Percentiles rank a stretch among this genome's conserved stretches.
phyloP scores from a whole-genome alignment of 1,284 basidiomycete genomes.

The Cutaneotrichosporon cavernicola region DNA sequence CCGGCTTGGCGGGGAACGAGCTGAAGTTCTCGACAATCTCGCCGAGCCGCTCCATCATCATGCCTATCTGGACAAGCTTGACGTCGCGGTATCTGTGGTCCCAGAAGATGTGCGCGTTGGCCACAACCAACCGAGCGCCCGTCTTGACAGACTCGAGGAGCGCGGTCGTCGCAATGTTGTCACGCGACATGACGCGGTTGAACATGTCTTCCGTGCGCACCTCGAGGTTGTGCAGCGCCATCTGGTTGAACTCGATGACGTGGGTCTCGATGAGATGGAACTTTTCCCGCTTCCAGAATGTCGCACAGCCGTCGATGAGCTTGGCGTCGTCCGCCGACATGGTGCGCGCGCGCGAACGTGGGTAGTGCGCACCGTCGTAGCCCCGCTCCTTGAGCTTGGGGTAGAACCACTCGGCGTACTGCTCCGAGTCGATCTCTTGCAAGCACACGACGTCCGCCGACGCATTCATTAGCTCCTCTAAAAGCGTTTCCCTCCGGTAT shows the following conservation, averaged over 20 bases:
- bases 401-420: conserved; percentile 91
- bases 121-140: conserved; percentile 82
- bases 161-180: conserved; percentile 87
- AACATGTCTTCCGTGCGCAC: conserved; percentile 99
- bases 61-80: conserved; percentile 91
- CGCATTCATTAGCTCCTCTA: conserved; percentile 80
- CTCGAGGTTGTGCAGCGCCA: conserved; percentile 89
- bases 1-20: conserved; percentile 61
- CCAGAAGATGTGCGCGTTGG: conserved; percentile 93
- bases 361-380: conserved; percentile 90
- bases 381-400: conserved; percentile 72
- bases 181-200: conserved; percentile 94
- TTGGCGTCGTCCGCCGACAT: conserved; percentile 86
- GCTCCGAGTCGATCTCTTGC: conserved; percentile 84
- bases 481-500: conserved; percentile 86
- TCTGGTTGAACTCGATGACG: conserved; percentile 88
- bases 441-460: conserved; percentile 89
- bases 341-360: conserved; percentile 91
- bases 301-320: conserved; percentile 94
- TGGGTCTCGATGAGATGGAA: conserved; percentile 92
- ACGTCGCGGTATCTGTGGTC: conserved; percentile 91
- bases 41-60: conserved; percentile 89
- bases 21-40: conserved; percentile 84
- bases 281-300: conserved; percentile 89
- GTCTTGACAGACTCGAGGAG: conserved; percentile 83